These are phyloP conservation scores for Mycena maculata DNA, from an alignment of 768 basidiomycete species.

Conservation along the genomic window DNA sequence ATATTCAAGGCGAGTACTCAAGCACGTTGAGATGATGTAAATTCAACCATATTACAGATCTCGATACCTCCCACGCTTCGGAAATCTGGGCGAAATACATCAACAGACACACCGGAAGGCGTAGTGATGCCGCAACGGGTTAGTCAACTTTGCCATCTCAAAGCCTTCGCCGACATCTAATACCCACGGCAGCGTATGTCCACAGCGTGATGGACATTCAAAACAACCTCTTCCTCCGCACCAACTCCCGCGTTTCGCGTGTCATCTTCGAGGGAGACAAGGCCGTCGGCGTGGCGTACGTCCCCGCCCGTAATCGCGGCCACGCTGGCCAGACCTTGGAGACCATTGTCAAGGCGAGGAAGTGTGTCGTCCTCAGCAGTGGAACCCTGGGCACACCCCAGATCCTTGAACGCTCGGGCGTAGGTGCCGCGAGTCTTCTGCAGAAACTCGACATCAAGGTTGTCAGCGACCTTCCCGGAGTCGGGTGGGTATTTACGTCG, in stretches of 20 bases:
- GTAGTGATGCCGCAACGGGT: constrained; percentile 79
- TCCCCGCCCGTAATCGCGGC: constrained; percentile 69
- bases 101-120: constrained; percentile 77
- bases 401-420: constrained; percentile 80
- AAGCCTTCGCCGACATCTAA: background rate
- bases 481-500: constrained; percentile 57
- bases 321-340: constrained; percentile 64
- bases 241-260: constrained; percentile 73
- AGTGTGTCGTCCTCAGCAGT: constrained; percentile 72
- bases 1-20: constrained; percentile 62
- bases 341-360: constrained; percentile 74
- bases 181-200: constrained; percentile 52
- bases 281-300: constrained; percentile 79
- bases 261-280: constrained; percentile 80
- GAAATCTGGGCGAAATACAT: constrained; percentile 86
- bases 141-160: constrained; percentile 16
- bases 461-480: constrained; percentile 77
- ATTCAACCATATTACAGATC: constrained; percentile 49
- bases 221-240: constrained; percentile 72
- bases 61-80: constrained; percentile 68
- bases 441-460: constrained; percentile 69
- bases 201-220: constrained; percentile 72
- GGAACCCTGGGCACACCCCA: constrained; percentile 80
- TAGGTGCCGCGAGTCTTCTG: constrained; percentile 65
- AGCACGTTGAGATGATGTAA: background rate